These are phyloP conservation scores for Leccinum barrowsii DNA, from an alignment of 768 basidiomycete genomes.

Conservation along the genomic window DNA sequence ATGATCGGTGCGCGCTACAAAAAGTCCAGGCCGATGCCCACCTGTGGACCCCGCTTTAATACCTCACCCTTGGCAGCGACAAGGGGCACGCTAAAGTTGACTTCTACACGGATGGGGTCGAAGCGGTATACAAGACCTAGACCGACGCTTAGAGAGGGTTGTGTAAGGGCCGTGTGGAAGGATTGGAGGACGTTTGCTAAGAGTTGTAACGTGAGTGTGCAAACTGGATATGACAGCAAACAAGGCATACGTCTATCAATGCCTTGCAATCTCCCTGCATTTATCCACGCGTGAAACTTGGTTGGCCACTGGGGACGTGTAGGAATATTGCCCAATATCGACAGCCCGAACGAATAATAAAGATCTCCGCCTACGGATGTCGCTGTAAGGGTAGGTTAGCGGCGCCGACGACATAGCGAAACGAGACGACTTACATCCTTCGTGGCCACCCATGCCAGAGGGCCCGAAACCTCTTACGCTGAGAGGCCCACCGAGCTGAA, in stretches of 20 bases:
- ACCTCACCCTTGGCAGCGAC: conserved; percentile 66
- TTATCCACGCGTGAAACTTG: conserved; percentile 76
- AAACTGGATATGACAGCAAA: not conserved
- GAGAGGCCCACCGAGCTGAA: conserved; percentile 90
- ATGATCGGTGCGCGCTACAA: conserved; percentile 35
- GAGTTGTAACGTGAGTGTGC: not conserved
- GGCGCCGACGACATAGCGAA: not conserved
- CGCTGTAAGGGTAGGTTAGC: conserved; percentile 37
- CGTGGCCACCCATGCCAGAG: conserved; percentile 75
- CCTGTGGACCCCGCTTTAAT: conserved; percentile 65
- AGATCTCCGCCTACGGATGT: conserved; percentile 84
- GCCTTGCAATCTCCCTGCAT: conserved; percentile 71
- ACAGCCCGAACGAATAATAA: conserved; percentile 74
- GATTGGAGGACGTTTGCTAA: conserved; percentile 12
- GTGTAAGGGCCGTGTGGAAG: conserved; percentile 15
- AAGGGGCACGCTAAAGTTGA: conserved; percentile 85
- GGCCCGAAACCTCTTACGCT: conserved; percentile 75
- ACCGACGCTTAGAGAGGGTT: conserved; percentile 71
- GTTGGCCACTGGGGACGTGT: conserved; percentile 78
- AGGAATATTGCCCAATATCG: conserved; percentile 73
- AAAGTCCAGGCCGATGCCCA: conserved; percentile 81
- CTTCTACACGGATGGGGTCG: conserved; percentile 80
- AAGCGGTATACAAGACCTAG: conserved; percentile 81
- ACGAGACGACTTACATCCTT: conserved; percentile 50
- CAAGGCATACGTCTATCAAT: conserved; percentile 51